Evolutionary conservation across 257 asterid genomes (phyloP).

Genomic region (Capsicum pubescens): DNA sequence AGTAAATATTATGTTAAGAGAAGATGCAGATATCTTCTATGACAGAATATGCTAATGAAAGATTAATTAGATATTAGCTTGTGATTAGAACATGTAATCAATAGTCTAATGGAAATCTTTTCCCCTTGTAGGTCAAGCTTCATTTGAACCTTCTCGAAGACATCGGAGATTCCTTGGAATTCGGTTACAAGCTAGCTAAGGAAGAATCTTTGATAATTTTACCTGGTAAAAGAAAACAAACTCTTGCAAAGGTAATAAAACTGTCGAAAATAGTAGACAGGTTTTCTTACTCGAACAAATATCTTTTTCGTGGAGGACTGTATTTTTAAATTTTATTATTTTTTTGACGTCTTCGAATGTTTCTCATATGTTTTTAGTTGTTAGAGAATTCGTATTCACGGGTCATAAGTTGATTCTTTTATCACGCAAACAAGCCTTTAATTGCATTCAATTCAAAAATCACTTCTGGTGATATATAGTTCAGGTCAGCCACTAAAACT

Average conservation of each 20-base stretch:
- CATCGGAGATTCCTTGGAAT: conserved; percentile 68
- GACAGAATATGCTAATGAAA: conserved; percentile 53
- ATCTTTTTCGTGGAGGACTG: not conserved
- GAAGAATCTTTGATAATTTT: conserved; percentile 67
- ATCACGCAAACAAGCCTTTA: too few species aligned
- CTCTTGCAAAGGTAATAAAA: not conserved
- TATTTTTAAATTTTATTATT: not conserved
- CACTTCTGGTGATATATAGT: too few species aligned
- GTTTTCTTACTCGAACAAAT: too few species aligned
- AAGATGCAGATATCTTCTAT: conserved; percentile 58
- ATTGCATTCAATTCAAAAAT: too few species aligned
- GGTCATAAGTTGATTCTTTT: not conserved
- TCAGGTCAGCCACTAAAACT: too few species aligned
- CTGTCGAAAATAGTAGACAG: too few species aligned
- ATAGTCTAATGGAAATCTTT: not conserved
- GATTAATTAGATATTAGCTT: not conserved
- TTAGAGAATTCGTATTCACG: not conserved
- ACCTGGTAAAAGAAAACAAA: conserved; percentile 55
- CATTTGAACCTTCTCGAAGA: conserved; percentile 56
- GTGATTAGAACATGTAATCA: not conserved
- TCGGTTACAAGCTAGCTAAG: conserved; percentile 58
- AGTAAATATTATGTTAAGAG: conserved; percentile 44
- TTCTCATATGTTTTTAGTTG: not conserved
- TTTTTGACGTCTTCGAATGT: not conserved
- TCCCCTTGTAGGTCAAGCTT: conserved; percentile 60